Evolutionary conservation across 805 yeast genomes (phyloP), one percentile per base, ranked within the genome.

Genomic region (Ogataea angusta): DNA sequence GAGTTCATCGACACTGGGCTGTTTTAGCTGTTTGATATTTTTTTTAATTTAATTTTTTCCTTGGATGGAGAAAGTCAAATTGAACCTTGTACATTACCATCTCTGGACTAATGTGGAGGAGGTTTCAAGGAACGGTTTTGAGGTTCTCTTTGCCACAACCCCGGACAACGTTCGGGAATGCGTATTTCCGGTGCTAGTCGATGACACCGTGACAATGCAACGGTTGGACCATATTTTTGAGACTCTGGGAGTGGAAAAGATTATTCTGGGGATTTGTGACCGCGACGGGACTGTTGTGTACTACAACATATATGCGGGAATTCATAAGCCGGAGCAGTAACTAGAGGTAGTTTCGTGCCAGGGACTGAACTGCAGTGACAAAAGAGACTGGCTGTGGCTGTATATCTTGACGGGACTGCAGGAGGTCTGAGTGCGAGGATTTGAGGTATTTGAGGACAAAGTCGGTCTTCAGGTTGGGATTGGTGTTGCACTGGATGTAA

Each of bases 231-330:
- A 30, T 2, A 63, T 76, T 51, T 79, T 79, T 42, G 46, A 45
- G 0, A 52, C 30, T 10, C 53, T 70, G 1, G 42, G 45, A 5
- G 76, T 78, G 0, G 60, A 59, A 31, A 62, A 79, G 42, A 46
- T 84, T 3, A 63, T 80, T 0, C 47, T 78, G 22, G 89, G 76
- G 0, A 64, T 83, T 6, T 70, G 75, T 2, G 79, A 75, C 49
- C 72, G 72, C 40, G 93, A 84, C 56, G 82, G 87, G 2, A 80
- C 89, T 0, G 69, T 81, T 14, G 82, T 82, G n/a, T 84, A 78
- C 51, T 83, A 84, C 57, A 75, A 76, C 56, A 68, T 80, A 13
- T 77, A 81, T 56, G 78, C 77, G 51, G 90, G 90, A 4, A 60
- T 82, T 8, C 76, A 70, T 24, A 77, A 77, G 56, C 90, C 90